Evolutionary conservation across 164 flowering plant species (phyloP).

Genomic region (Paratinospora sagittata): DNA sequence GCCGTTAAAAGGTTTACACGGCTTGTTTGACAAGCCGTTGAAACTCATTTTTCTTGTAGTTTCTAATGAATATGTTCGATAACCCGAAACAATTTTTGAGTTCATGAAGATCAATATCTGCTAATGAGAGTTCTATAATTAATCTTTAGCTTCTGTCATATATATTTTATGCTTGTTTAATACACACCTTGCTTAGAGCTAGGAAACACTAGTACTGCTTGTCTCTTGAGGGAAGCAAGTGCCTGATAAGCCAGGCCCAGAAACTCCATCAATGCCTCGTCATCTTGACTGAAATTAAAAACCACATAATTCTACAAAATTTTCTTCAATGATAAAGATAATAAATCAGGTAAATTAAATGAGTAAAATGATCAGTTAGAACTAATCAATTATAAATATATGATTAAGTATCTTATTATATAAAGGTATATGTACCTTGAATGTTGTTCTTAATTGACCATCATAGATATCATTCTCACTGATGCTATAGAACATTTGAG

Average conservation of each 20-base stretch:
- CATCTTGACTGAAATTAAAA: background rate
- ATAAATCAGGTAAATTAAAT: no score
- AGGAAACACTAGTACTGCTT: slow-evolving; percentile 3
- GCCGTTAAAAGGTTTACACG: no score
- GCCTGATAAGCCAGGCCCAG: slow-evolving; percentile 11
- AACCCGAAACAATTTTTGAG: background rate
- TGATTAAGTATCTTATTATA: background rate
- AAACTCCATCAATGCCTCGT: slow-evolving; percentile 12
- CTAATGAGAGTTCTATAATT: no score
- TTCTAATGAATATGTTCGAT: background rate
- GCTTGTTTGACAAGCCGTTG: no score
- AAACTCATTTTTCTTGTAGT: no score
- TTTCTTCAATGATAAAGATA: no score
- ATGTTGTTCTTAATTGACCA: slow-evolving; percentile 9
- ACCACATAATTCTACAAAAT: no score
- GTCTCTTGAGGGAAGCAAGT: slow-evolving; percentile 12
- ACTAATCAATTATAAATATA: background rate
- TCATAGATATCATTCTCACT: slow-evolving; percentile 29
- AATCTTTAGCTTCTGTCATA: no score
- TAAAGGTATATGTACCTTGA: background rate
- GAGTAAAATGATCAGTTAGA: background rate
- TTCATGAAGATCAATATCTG: background rate
- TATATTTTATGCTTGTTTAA: no score
- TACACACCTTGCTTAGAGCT: slow-evolving; percentile 8
- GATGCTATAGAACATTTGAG: slow-evolving; percentile 30